Percentiles rank a stretch among this genome's conserved stretches.
phyloP scores from a whole-genome alignment of 192 early-diverging fungal species.

The Phycomyces blakesleeanus region DNA sequence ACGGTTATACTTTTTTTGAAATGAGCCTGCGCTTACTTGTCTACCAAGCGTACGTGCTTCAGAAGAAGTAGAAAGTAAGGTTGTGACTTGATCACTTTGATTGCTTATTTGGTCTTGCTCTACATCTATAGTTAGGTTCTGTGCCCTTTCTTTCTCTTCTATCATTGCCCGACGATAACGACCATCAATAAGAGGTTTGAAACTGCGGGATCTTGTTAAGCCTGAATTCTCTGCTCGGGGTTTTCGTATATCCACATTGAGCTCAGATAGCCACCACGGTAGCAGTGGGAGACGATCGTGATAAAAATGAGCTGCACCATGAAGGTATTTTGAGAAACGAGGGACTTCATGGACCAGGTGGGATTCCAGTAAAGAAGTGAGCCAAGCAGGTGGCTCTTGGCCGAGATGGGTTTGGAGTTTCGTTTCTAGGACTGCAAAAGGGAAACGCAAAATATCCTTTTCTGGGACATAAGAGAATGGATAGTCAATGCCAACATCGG shows the following conservation, averaged over 20 bases:
- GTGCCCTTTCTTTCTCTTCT: slow-evolving; percentile 30
- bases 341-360: slow-evolving; percentile 45
- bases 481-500: slow-evolving; percentile 33
- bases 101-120: neutral
- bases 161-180: slow-evolving; percentile 30
- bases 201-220: slow-evolving; percentile 31
- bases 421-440: slow-evolving; percentile 37
- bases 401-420: slow-evolving; percentile 36
- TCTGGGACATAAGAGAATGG: slow-evolving; percentile 38
- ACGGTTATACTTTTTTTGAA: neutral
- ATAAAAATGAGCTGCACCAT: slow-evolving; percentile 44
- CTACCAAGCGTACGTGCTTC: neutral
- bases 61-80: neutral
- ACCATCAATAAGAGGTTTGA: slow-evolving; percentile 35
- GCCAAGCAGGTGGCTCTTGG: slow-evolving; percentile 37
- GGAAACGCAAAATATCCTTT: slow-evolving; percentile 31
- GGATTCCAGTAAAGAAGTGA: slow-evolving; percentile 35
- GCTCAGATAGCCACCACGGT: slow-evolving; percentile 49
- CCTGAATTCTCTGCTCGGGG: slow-evolving; percentile 34
- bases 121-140: slow-evolving; percentile 13
- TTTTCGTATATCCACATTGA: slow-evolving; percentile 48
- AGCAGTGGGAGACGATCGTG: slow-evolving; percentile 40
- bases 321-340: slow-evolving; percentile 48
- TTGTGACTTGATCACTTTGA: neutral
- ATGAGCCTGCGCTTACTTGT: neutral